Percentiles rank a stretch among this genome's conserved stretches.
phyloP scores from a whole-genome alignment of 371 early-diverging fungal species.

The Mortierella sp. region DNA sequence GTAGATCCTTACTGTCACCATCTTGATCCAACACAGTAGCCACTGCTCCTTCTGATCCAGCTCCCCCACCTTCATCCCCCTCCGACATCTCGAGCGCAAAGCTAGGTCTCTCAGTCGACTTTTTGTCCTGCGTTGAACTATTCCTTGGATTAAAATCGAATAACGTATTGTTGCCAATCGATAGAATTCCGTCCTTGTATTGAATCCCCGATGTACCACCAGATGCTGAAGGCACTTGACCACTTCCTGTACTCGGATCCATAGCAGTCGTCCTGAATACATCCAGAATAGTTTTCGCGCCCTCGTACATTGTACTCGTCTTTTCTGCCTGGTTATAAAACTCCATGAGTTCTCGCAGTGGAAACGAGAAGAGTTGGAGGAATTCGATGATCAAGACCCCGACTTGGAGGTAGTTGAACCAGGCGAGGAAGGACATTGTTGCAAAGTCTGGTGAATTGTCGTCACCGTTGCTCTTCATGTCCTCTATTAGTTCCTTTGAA shows the following conservation, averaged over 20 bases:
- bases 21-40: not conserved
- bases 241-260: not conserved
- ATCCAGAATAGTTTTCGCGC: conserved; percentile 30
- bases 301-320: conserved; percentile 35
- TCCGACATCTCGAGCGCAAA: not conserved
- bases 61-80: not conserved
- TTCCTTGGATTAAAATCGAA: conserved; percentile 15
- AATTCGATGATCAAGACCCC: conserved; percentile 72
- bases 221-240: not conserved
- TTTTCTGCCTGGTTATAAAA: conserved; percentile 47
- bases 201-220: not conserved
- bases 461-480: conserved; percentile 23
- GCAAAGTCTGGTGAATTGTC: conserved; percentile 35
- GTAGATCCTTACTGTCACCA: not conserved
- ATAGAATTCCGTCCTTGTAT: conserved; percentile 20
- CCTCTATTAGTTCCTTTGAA: not conserved
- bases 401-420: conserved; percentile 72
- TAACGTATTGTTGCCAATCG: conserved; percentile 25
- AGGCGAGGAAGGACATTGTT: conserved; percentile 47
- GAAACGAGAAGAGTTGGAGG: conserved; percentile 70
- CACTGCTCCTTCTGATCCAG: not conserved
- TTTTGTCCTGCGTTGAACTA: not conserved
- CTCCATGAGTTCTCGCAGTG: conserved; percentile 66
- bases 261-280: conserved; percentile 22
- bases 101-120: not conserved